Evolutionary conservation across 179 eudicot genomes (phyloP).

Genomic region (Amaranthus tricolor): DNA sequence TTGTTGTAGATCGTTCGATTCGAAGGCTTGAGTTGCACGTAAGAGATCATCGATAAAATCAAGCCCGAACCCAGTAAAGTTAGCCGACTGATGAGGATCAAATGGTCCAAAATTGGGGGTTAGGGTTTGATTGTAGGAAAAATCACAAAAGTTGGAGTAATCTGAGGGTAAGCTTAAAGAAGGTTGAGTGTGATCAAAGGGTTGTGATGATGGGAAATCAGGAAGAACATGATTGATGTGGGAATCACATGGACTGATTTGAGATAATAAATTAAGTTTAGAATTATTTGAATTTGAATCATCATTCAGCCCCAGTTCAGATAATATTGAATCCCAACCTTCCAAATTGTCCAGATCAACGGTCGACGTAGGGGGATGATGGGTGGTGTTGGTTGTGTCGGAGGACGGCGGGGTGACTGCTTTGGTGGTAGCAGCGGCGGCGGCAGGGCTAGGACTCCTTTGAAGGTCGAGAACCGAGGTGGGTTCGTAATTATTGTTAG

Average conservation of each 20-base stretch:
- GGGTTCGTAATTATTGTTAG: conserved; percentile 53
- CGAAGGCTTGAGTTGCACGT: conserved; percentile 66
- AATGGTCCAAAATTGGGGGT: conserved; percentile 34
- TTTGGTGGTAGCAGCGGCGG: conserved; percentile 6
- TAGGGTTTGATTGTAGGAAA: conserved; percentile 25
- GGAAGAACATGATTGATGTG: conserved; percentile 35
- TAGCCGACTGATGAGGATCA: conserved; percentile 17
- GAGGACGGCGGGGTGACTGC: conserved; percentile 2
- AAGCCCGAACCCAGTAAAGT: conserved; percentile 24
- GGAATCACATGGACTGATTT: conserved; percentile 21
- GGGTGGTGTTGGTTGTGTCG: conserved; percentile 7
- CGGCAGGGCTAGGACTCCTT: conserved; percentile 58
- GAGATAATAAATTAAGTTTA: conserved; percentile 31
- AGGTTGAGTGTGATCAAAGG: conserved; percentile 35
- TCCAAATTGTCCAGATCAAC: conserved; percentile 52
- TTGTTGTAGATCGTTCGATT: conserved; percentile 61
- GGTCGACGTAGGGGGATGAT: conserved; percentile 15
- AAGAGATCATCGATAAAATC: conserved; percentile 74
- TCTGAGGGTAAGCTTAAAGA: conserved; percentile 22
- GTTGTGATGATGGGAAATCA: conserved; percentile 40
- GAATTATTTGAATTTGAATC: conserved; percentile 36
- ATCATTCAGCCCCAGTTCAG: conserved; percentile 73
- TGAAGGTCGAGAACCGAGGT: conserved; percentile 81
- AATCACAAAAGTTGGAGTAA: conserved; percentile 24
- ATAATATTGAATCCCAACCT: conserved; percentile 78